Conservation (phyloP, 179 eudicot genomes). For the Carnegiea gigantea region DNA sequence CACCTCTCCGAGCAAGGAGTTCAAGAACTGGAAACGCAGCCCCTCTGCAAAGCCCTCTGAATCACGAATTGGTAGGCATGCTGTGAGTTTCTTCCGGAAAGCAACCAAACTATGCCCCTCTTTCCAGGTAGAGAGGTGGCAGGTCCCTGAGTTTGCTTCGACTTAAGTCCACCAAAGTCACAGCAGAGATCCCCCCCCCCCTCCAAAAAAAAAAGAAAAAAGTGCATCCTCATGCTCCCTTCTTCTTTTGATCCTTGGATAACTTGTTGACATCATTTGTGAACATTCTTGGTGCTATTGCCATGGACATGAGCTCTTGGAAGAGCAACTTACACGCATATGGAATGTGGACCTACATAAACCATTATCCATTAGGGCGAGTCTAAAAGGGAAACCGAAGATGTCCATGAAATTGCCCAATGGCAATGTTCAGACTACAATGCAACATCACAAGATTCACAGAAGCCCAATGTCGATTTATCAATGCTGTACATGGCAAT, state of each 20-base stretch:
- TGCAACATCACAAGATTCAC: too few species aligned
- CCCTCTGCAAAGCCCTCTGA: not conserved
- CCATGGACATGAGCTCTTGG: constrained; percentile 99
- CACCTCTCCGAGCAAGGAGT: not conserved
- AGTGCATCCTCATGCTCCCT: constrained; percentile 34
- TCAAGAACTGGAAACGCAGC: not conserved
- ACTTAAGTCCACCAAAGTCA: not conserved
- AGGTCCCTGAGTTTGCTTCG: not conserved
- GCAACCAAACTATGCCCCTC: not conserved
- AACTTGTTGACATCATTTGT: constrained; percentile 66
- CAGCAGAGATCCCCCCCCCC: too few species aligned
- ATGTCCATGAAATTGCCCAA: not conserved
- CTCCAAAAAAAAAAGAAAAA: too few species aligned
- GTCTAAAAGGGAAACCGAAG: not conserved
- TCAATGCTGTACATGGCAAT: too few species aligned
- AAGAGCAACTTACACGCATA: constrained; percentile 93
- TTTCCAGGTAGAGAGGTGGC: not conserved
- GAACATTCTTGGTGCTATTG: constrained; percentile 95
- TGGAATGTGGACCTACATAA: constrained; percentile 79
- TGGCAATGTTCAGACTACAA: too few species aligned
- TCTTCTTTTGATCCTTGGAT: constrained; percentile 64
- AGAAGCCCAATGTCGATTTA: too few species aligned
- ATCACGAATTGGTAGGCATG: not conserved
- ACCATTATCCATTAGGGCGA: not conserved
- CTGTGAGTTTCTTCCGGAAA: too few species aligned